Evolutionary conservation across 2,329 filamentous ascomycete genomes (phyloP), one percentile per base, ranked within the genome.

Genomic region (Pseudopyricularia cyperi): DNA sequence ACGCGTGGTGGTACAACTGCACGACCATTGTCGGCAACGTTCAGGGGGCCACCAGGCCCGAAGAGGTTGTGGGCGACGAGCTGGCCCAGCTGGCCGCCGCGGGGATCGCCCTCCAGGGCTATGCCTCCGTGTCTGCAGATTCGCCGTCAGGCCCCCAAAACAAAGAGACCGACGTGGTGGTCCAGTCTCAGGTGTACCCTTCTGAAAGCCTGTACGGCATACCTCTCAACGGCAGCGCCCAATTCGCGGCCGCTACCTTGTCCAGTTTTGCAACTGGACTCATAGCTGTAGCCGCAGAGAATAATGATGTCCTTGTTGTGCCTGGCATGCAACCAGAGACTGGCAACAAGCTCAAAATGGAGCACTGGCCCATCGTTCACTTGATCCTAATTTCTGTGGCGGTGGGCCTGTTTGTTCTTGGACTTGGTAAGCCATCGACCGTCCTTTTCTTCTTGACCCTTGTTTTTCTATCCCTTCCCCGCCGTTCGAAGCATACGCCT

Each of bases 1-100:
- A 63, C 4, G 60, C 69, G 0, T 73, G 68, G 68, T 71, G 64
- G 52, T 73, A 72, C 57, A 54, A 51, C 14, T 73, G 70, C 59
- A 66, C 70, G 50, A 60, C 69, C 15, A 67, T 62, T 0, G 49
- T 72, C 4, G 60, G 59, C 0, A 19, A 55, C 2, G 69, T 70
- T 1, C 34, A 47, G 46, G 54, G 53, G 22, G 52, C 46, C 22
- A 50, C 33, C 8, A 44, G 35, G 28, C 52, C 53, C 6, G 51
- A 51, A 19, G 46, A 55, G 8, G 52, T 57, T 1, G 60, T 71
- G 17, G 66, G 67, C 32, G 56, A 60, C 44, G 55, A 62, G 19
- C 62, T 71, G 52, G 63, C 64, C 2, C 55, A 56, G 15, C 58
- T 68, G 24, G 66, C 68, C 0, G 60, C 66, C 6, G 57, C 61